Evolutionary conservation across 257 asterid genomes (phyloP), one percentile per base, ranked within the genome.

Genomic region (Orobanche coerulescens): DNA sequence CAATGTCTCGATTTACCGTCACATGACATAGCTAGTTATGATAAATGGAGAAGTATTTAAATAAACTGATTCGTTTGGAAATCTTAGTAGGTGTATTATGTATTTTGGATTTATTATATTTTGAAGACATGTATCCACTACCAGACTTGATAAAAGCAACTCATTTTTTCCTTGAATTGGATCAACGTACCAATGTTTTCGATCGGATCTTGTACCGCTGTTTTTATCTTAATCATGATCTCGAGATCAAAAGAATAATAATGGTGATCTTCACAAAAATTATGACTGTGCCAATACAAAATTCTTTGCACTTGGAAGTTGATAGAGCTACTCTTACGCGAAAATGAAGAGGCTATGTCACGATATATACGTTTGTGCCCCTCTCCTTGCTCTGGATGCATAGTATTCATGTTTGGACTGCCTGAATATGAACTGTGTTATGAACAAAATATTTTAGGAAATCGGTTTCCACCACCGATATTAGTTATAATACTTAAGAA

Each of bases 181-280:
- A 20, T 53, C 50, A 47, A 57, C 85, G 47, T 80, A 84, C 94
- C 90, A 31, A 39, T 57, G 80, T 42, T 55, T 73, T 78, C 23
- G 94, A 80, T 42, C 78, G 81, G 68, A 77, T 61, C 66, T 78
- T 80, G 74, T 75, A 80, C 94, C 94, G 82, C 59, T 82, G 87
- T 90, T 68, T 76, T 84, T 84, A 73, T 80, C 90, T 84, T 75
- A 48, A 87, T 82, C 68, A 82, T 75, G 65, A 82, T 77, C 81
- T 84, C 94, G 0, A 90, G 90, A 69, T 84, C 78, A 28, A 84
- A 79, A 16, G 80, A 61, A 8, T 56, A 53, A 34, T 9, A 70
- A 26, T 37, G 57, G 44, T 70, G 59, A 55, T 75, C 73, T 13
- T 75, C 87, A 18, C 61, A 74, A 46, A 66, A 73, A 75, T 73